Evolutionary conservation across 306 rosid species (phyloP).

Genomic region (Casuarina cunninghamiana): DNA sequence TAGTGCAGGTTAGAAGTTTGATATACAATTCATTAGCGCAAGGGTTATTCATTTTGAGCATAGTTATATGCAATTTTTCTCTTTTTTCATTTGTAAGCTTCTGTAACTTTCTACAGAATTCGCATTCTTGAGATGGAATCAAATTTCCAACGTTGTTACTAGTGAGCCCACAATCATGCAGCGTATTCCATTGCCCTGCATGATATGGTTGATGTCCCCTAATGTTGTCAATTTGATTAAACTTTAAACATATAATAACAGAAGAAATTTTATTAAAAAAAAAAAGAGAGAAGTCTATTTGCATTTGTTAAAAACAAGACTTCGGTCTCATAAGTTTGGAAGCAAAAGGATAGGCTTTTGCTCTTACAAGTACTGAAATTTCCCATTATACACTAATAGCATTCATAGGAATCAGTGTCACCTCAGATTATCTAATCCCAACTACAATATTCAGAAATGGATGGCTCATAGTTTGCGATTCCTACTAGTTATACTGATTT

Average conservation of each 20-base stretch:
- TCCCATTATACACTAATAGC: too few species aligned
- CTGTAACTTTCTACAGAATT: background rate
- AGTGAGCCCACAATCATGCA: background rate
- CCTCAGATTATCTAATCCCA: background rate
- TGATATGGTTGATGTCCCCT: background rate
- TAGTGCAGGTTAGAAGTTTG: slow-evolving; percentile 5
- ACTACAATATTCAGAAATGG: too few species aligned
- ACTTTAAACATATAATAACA: too few species aligned
- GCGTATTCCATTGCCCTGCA: background rate
- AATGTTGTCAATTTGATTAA: background rate
- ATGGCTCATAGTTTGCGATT: too few species aligned
- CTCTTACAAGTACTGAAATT: too few species aligned
- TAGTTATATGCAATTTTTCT: background rate
- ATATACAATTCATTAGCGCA: background rate
- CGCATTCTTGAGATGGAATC: background rate
- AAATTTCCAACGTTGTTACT: background rate
- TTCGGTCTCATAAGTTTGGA: too few species aligned
- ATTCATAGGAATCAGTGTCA: too few species aligned
- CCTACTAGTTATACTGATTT: too few species aligned
- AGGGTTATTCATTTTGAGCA: slow-evolving; percentile 9
- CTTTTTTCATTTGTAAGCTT: background rate
- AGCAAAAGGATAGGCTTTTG: too few species aligned
- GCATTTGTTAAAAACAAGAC: background rate
- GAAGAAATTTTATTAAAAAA: background rate
- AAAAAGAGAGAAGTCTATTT: background rate